Evolutionary conservation across 75 land plant species (phyloP).

Genomic region (Cryptomeria japonica): DNA sequence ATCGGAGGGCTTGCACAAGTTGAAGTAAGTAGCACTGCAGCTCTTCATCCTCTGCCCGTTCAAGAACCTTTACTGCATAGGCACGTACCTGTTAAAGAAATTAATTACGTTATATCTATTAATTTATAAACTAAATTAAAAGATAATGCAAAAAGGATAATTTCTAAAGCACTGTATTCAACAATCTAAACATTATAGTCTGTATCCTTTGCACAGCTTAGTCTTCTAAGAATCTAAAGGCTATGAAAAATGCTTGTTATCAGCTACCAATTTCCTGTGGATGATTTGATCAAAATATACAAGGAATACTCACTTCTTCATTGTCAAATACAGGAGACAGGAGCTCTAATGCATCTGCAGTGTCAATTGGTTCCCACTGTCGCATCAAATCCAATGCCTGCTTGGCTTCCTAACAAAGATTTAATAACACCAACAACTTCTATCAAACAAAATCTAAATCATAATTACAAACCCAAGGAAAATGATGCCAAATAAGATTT

Average conservation of each 20-base stretch:
- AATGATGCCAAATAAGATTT: neutral
- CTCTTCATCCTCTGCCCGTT: constrained; percentile 96
- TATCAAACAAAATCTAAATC: neutral
- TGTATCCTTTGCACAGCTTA: neutral
- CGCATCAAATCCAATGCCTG: constrained; percentile 89
- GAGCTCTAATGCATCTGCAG: constrained; percentile 96
- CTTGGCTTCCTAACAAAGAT: constrained; percentile 76
- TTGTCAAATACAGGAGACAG: constrained; percentile 90
- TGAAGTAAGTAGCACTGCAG: constrained; percentile 94
- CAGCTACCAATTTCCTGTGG: neutral
- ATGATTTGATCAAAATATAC: neutral
- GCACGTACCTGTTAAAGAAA: constrained; percentile 75
- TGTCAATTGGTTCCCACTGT: constrained; percentile 88
- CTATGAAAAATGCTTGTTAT: neutral
- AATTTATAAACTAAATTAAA: neutral
- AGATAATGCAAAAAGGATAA: neutral
- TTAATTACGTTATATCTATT: neutral
- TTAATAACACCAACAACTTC: neutral
- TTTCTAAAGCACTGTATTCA: neutral
- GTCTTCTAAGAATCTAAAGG: neutral
- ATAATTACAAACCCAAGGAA: neutral
- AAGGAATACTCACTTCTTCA: constrained; percentile 65
- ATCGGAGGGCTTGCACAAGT: constrained; percentile 95
- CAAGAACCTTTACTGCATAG: constrained; percentile 92
- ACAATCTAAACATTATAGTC: neutral